Base-by-base conservation (phyloP, 345 rosid genomes). In the Rhizophora mangle region DNA sequence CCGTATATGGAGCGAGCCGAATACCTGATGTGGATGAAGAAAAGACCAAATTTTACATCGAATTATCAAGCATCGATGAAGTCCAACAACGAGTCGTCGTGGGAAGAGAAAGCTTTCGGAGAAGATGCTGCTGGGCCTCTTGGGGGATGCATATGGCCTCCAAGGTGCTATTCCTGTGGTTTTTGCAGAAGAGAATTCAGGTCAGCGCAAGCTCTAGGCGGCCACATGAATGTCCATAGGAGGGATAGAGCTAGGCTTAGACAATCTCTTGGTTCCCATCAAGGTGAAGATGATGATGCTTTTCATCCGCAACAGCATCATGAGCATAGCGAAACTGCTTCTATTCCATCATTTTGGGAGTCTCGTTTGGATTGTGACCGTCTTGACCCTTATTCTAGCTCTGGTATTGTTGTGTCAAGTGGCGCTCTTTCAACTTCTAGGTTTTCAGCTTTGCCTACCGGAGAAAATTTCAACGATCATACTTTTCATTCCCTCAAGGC, bases 171-270 rank as follows among this genome's bases (percentile, higher is more conserved):
- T 75, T 73, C 91, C 59, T 92, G 97, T 64, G 89, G 86, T 82
- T 89, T 89, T 43, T 92, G 97, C 67, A 82, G 80, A 64, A 82
- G 96, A 81, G 96, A 92, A 71, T 92, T 92, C 70, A 80, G 82
- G 74, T 90, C 95, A 63, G 96, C 96, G 68, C 98, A 86, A 85
- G 97, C 96, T 64, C 88, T 92, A 19, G 96, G 97, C 34, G 97
- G 96, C 62, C 97, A 92, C 75, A 92, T 92, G 97, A 92, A 92
- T 70, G 92, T 93, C 63, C 98, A 93, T 68, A 82, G 98, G 74
- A 87, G 96, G 74, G 98, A 90, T 74, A 86, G 95, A 79, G 96
- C 98, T 63, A 80, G 96, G 73, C 84, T 88, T 67, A 90, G 87
- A 80, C 91, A 86, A 21, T 21, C 86, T 32, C 75, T 68, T 20